phyloP scores from a whole-genome alignment of 768 basidiomycete species.

The Tulasnella sp. region DNA sequence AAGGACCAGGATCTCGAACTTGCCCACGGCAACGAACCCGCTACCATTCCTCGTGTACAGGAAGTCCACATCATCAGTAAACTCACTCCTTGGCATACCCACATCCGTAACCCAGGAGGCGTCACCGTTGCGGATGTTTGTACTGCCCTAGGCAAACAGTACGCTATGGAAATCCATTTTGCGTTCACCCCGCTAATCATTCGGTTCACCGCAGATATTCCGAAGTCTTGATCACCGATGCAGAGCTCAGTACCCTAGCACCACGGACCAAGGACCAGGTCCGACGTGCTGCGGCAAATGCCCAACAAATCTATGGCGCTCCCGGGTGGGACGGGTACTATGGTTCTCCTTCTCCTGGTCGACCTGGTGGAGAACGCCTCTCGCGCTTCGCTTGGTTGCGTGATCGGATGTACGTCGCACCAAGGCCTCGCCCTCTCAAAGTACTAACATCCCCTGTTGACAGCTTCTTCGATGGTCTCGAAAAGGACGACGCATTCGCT shows the following conservation, averaged over 20 bases:
- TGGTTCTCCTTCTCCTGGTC: slow-evolving; percentile 11
- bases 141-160: slow-evolving; percentile 65
- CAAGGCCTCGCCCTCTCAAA: neutral
- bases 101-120: slow-evolving; percentile 54
- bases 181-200: neutral
- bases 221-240: slow-evolving; percentile 51
- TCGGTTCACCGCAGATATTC: slow-evolving; percentile 42
- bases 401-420: slow-evolving; percentile 35
- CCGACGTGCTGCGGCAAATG: slow-evolving; percentile 44
- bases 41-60: slow-evolving; percentile 17
- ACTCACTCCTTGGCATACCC: slow-evolving; percentile 58
- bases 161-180: slow-evolving; percentile 25
- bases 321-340: slow-evolving; percentile 21
- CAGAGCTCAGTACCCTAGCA: slow-evolving; percentile 48
- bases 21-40: slow-evolving; percentile 14
- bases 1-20: slow-evolving; percentile 17
- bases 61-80: slow-evolving; percentile 18
- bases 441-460: slow-evolving; percentile 1
- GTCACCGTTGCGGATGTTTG: slow-evolving; percentile 72
- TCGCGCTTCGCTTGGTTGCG: slow-evolving; percentile 55
- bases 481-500: slow-evolving; percentile 48
- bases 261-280: slow-evolving; percentile 59
- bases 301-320: slow-evolving; percentile 22
- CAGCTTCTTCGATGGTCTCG: slow-evolving; percentile 51
- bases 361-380: neutral